Percentiles rank a stretch among this genome's conserved stretches.
phyloP scores from a whole-genome alignment of 202 grass and related monocot species.

The Setaria italica region DNA sequence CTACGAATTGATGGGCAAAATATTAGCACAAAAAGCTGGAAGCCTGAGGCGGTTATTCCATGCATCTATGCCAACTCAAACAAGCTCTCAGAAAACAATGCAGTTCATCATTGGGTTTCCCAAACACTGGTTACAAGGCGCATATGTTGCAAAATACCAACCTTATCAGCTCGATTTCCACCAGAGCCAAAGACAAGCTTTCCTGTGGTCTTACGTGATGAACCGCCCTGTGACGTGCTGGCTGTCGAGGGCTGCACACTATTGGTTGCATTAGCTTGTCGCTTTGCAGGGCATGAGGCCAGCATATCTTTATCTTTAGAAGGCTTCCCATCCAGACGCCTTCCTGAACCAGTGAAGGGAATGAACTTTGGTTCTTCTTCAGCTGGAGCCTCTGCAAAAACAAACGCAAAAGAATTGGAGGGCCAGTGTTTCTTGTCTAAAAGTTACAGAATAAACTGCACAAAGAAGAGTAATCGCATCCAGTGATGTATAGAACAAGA shows the following conservation, averaged over 20 bases:
- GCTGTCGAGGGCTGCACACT: conserved; percentile 56
- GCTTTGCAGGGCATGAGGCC: conserved; percentile 43
- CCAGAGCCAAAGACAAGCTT: conserved; percentile 92
- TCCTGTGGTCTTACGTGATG: conserved; percentile 58
- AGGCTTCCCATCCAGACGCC: conserved; percentile 80
- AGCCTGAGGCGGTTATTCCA: not conserved
- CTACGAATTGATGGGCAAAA: conserved; percentile 50
- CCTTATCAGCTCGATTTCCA: conserved; percentile 72
- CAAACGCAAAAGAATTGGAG: conserved; percentile 2
- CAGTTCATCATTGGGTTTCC: not conserved
- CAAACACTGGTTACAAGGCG: not conserved
- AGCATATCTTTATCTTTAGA: conserved; percentile 56
- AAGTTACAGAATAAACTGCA: not conserved
- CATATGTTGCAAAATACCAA: conserved; percentile 33
- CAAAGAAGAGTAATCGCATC: not conserved
- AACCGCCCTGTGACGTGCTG: conserved; percentile 55
- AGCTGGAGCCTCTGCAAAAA: conserved; percentile 53
- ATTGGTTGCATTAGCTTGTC: conserved; percentile 58
- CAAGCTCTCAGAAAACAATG: not conserved
- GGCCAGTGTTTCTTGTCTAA: not conserved
- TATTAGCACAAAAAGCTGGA: not conserved
- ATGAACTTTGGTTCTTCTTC: conserved; percentile 82
- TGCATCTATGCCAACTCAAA: conserved; percentile 6
- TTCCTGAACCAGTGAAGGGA: conserved; percentile 79
- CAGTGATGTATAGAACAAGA: not conserved